Evolutionary conservation across 106 monocot species (phyloP), one percentile per base, ranked within the genome.

Genomic region (Amphibolis antarctica): DNA sequence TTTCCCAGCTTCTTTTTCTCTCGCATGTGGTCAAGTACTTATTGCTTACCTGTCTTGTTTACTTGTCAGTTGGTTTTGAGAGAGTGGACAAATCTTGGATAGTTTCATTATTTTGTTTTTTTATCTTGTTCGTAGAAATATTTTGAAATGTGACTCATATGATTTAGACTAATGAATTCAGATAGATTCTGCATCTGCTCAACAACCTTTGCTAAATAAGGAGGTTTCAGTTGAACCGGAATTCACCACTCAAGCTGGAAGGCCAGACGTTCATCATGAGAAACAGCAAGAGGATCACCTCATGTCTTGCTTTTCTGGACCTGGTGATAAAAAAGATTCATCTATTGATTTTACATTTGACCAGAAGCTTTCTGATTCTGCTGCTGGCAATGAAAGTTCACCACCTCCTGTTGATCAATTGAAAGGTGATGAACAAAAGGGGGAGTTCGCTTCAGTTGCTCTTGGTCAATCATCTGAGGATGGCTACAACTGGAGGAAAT

Each of bases 401-500:
- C 64, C 70, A 1, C 75, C 80, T 15, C 67, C 60, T 27, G 75
- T 82, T 31, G 82, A 69, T 50, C 73, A 65, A 60, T 63, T 62
- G 20, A 78, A 74, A 22, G 69, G 25, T 24, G 80, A 66, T 20
- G 53, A 45, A 5, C 30, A 49, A 27, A 82, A 74, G 68, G 84
- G 60, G 47, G 84, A 92, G 3, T 42, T 54, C 17, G 75, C 74
- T 23, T 85, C 79, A 1, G 44, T 25, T 0, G 47, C 68, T 45
- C 53, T 71, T 55, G 62, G 67, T 19, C 64, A 69, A 30, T 83
- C 71, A 29, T 74, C 83, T 24, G 81, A 88, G 45, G 96, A 85
- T 73, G 85, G 91, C 18, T 98, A 79, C 62, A 98, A 82, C 54
- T 98, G 96, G 96, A 80, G 96, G 53, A 98, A 91, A 48, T 98